phyloP scores from a whole-genome alignment of 2,329 filamentous ascomycete species.

The Hyphodiscus sp. region DNA sequence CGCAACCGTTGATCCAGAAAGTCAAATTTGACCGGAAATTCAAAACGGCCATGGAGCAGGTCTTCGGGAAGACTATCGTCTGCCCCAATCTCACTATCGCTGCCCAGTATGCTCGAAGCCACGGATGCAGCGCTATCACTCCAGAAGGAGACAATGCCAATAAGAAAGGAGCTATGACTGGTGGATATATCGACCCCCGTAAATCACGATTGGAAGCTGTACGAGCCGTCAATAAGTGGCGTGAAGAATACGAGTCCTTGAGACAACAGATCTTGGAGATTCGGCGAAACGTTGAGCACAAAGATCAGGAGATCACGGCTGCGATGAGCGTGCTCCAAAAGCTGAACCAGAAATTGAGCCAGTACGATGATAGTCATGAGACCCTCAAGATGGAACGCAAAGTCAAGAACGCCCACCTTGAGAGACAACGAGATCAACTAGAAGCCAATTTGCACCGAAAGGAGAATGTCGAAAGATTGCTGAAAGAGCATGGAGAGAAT shows the following conservation, averaged over 20 bases:
- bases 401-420: slow-evolving; percentile 66
- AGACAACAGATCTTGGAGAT: slow-evolving; percentile 59
- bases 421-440: slow-evolving; percentile 65
- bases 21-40: slow-evolving; percentile 71
- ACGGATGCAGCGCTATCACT: slow-evolving; percentile 88
- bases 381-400: slow-evolving; percentile 72
- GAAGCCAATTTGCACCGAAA: slow-evolving; percentile 59
- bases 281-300: slow-evolving; percentile 61
- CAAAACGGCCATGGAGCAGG: slow-evolving; percentile 83
- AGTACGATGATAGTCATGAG: slow-evolving; percentile 76
- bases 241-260: slow-evolving; percentile 66
- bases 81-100: slow-evolving; percentile 86
- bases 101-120: slow-evolving; percentile 84
- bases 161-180: slow-evolving; percentile 90
- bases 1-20: slow-evolving; percentile 79
- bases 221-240: slow-evolving; percentile 65
- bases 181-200: slow-evolving; percentile 83
- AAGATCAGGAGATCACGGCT: slow-evolving; percentile 83
- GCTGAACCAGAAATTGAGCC: slow-evolving; percentile 68
- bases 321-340: slow-evolving; percentile 82
- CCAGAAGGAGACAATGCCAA: slow-evolving; percentile 92
- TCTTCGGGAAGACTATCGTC: slow-evolving; percentile 92
- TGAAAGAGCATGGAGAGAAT: slow-evolving; percentile 71
- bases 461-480: slow-evolving; percentile 65
- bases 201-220: slow-evolving; percentile 85